Evolutionary conservation across 768 basidiomycete genomes (phyloP).

Genomic region (Rhizopogon vesiculosus): DNA sequence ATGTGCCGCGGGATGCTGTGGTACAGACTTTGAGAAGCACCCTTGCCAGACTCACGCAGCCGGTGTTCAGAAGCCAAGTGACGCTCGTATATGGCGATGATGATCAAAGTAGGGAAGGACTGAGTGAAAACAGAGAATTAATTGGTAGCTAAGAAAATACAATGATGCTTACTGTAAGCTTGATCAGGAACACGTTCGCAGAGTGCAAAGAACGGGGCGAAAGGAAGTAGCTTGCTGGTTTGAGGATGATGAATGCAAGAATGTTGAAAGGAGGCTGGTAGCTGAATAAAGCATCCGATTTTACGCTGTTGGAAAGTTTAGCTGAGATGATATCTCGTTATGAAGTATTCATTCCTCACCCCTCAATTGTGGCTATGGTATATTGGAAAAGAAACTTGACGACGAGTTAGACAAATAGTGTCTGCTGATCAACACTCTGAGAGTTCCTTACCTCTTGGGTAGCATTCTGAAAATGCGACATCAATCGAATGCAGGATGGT

Average conservation of each 20-base stretch:
- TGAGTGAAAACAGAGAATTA: slow-evolving; percentile 17
- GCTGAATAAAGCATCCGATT: slow-evolving; percentile 85
- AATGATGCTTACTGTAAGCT: slow-evolving; percentile 54
- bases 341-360: slow-evolving; percentile 38
- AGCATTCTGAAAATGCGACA: slow-evolving; percentile 39
- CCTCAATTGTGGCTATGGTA: slow-evolving; percentile 83
- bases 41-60: slow-evolving; percentile 47
- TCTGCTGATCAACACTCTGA: not conserved
- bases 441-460: slow-evolving; percentile 45
- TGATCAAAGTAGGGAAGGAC: slow-evolving; percentile 74
- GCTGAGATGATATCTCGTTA: not conserved
- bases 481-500: not conserved
- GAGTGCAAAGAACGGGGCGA: slow-evolving; percentile 78
- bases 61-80: slow-evolving; percentile 49
- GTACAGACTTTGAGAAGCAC: slow-evolving; percentile 53
- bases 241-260: slow-evolving; percentile 73
- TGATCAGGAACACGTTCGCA: slow-evolving; percentile 82
- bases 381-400: slow-evolving; percentile 81
- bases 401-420: slow-evolving; percentile 11
- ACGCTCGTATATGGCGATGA: slow-evolving; percentile 79
- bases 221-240: slow-evolving; percentile 72
- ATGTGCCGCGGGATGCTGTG: slow-evolving; percentile 65
- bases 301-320: slow-evolving; percentile 52
- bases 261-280: slow-evolving; percentile 91
- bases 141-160: not conserved